Conservation (phyloP, 176 grass and related monocot genomes). For the Tillandsia fasciculata region DNA sequence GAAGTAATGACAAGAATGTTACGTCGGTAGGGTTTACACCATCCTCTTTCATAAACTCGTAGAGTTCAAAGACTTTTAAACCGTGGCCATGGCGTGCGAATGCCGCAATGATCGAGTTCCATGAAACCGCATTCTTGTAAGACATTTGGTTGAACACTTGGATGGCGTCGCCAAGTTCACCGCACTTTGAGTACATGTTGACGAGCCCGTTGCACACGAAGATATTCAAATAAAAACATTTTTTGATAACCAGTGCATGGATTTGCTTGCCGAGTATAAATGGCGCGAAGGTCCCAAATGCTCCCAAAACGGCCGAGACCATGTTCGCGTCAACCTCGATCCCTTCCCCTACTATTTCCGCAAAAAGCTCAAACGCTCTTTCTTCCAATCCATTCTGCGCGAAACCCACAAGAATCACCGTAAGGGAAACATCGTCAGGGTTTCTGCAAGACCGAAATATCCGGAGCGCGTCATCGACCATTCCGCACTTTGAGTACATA, state of each 20-base stretch:
- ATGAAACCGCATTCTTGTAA: constrained; percentile 47
- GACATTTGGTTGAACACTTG: constrained; percentile 42
- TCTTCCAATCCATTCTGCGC: constrained; percentile 69
- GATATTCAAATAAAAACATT: constrained; percentile 32
- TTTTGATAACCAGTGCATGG: constrained; percentile 56
- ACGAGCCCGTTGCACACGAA: constrained; percentile 80
- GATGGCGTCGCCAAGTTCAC: constrained; percentile 48
- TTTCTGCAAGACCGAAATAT: constrained; percentile 45
- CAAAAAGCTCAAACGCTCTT: constrained; percentile 49
- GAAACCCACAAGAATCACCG: constrained; percentile 72
- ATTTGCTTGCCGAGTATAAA: constrained; percentile 80
- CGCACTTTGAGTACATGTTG: constrained; percentile 92
- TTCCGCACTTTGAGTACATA: constrained; percentile 77
- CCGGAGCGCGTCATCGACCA: constrained; percentile 57
- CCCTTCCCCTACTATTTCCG: constrained; percentile 32
- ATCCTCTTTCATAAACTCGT: constrained; percentile 57
- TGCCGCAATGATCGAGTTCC: constrained; percentile 83
- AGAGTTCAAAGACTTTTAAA: constrained; percentile 39
- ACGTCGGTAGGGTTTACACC: constrained; percentile 55
- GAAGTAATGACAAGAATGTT: constrained; percentile 75
- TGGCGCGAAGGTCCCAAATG: constrained; percentile 49
- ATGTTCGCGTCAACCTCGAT: constrained; percentile 44
- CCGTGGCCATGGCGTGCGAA: constrained; percentile 63
- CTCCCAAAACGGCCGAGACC: constrained; percentile 70
- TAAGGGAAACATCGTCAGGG: constrained; percentile 58